A percentile compares a stretch with the other conserved stretches of the same genome.
These are phyloP conservation scores for Aspergillus ruber DNA, from an alignment of 2,329 filamentous ascomycete genomes.

Conservation along the genomic window DNA sequence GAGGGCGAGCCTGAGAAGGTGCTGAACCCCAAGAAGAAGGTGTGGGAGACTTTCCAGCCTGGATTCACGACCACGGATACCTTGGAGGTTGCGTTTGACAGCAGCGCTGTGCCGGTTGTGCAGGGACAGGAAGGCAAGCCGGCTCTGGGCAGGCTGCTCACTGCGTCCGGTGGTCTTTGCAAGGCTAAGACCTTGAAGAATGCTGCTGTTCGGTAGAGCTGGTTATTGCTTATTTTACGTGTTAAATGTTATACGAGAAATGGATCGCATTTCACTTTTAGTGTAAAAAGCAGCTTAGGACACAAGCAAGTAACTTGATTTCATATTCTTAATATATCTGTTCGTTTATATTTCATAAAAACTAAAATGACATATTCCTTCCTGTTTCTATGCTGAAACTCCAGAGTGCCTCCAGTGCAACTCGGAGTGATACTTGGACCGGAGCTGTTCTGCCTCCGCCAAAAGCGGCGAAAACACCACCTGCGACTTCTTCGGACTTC, in stretches of 20 bases:
- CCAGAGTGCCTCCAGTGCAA: too few species aligned
- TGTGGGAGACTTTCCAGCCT: constrained; percentile 95
- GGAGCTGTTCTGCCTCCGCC: too few species aligned
- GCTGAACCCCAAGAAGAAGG: constrained; percentile 98
- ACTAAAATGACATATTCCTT: too few species aligned
- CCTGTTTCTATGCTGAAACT: too few species aligned
- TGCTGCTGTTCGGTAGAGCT: constrained; percentile 68
- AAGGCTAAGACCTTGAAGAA: constrained; percentile 74
- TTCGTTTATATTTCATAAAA: too few species aligned
- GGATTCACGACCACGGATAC: constrained; percentile 84
- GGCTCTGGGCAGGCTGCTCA: constrained; percentile 59
- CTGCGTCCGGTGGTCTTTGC: constrained; percentile 71
- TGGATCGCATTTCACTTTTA: not conserved
- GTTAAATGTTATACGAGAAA: not conserved
- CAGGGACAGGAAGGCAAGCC: constrained; percentile 57
- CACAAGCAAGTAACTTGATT: not conserved
- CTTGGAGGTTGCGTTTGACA: constrained; percentile 82
- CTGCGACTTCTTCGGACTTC: too few species aligned
- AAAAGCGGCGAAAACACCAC: too few species aligned
- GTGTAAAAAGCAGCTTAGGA: not conserved
- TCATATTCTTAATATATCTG: not conserved
- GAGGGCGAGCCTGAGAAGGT: constrained; percentile 85
- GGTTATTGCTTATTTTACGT: not conserved
- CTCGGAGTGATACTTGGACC: too few species aligned
- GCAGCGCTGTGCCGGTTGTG: constrained; percentile 66